phyloP scores from a whole-genome alignment of 1,139 yeast species.

The Diutina sp. region DNA sequence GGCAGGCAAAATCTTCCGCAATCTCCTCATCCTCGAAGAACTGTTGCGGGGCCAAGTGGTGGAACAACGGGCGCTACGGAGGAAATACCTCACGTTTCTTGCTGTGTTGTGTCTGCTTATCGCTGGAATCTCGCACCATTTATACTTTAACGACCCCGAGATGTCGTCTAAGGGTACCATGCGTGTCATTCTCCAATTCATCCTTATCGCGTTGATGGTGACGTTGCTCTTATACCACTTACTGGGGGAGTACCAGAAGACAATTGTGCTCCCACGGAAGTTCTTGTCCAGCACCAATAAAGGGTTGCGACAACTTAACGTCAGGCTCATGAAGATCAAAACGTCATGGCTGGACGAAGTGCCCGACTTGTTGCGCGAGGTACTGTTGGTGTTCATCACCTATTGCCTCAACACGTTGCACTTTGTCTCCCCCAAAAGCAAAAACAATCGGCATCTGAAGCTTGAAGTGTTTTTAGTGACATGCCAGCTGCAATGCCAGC shows the following conservation, averaged over 20 bases:
- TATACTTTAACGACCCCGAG: slow-evolving; percentile 16
- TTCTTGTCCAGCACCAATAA: slow-evolving; percentile 74
- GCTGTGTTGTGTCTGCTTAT: slow-evolving; percentile 34
- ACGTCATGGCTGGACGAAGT: slow-evolving; percentile 42
- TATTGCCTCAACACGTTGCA: slow-evolving; percentile 17
- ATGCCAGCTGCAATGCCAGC: slow-evolving; percentile 35
- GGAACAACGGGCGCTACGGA: slow-evolving; percentile 56
- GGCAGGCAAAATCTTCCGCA: slow-evolving; percentile 65
- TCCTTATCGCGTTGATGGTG: slow-evolving; percentile 52
- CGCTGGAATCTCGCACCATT: slow-evolving; percentile 28
- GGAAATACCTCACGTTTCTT: slow-evolving; percentile 64
- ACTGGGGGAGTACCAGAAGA: slow-evolving; percentile 80
- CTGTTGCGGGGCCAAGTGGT: slow-evolving; percentile 67
- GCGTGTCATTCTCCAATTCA: slow-evolving; percentile 43
- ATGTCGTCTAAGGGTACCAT: slow-evolving; percentile 16
- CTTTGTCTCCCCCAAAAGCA: slow-evolving; percentile 22
- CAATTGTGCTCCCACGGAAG: slow-evolving; percentile 70
- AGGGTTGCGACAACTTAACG: slow-evolving; percentile 73
- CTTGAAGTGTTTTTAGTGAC: slow-evolving; percentile 30
- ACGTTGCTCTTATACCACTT: slow-evolving; percentile 69
- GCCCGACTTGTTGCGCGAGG: slow-evolving; percentile 31
- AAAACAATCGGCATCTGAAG: slow-evolving; percentile 19
- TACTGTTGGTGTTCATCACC: slow-evolving; percentile 21
- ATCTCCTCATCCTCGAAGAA: slow-evolving; percentile 74
- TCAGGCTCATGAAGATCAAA: slow-evolving; percentile 60